phyloP scores from a whole-genome alignment of 2,329 filamentous ascomycete species.

The Purpureocillium takamizusanense region DNA sequence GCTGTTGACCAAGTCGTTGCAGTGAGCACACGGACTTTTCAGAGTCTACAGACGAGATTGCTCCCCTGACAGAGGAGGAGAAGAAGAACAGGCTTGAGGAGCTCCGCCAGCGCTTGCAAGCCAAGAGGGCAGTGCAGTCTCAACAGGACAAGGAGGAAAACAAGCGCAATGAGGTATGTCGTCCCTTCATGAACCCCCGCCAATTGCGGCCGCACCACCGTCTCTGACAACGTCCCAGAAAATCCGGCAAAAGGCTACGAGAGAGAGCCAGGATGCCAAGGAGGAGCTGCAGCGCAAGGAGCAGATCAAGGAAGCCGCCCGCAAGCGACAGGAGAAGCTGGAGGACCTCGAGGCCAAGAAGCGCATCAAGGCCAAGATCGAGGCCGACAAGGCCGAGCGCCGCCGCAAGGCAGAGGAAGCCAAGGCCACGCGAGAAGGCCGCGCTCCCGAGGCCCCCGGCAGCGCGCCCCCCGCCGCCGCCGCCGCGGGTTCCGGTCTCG shows the following conservation, averaged over 20 bases:
- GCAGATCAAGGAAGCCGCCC: conserved; percentile 81
- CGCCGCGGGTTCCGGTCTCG: conserved; percentile 14
- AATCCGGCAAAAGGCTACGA: conserved; percentile 79
- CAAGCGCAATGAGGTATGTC: conserved; percentile 73
- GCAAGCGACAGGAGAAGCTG: conserved; percentile 80
- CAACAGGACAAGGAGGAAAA: conserved; percentile 70
- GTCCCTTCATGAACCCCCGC: no score
- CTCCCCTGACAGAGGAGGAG: conserved; percentile 83
- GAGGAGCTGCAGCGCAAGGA: conserved; percentile 84
- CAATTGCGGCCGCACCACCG: no score
- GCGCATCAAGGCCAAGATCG: conserved; percentile 86
- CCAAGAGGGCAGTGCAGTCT: conserved; percentile 61
- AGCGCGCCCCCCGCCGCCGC: conserved; percentile 34
- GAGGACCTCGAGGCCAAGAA: conserved; percentile 81
- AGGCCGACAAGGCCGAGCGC: conserved; percentile 86
- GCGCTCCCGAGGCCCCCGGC: conserved; percentile 34
- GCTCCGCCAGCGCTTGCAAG: conserved; percentile 60
- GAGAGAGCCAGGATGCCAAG: conserved; percentile 80
- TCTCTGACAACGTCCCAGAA: conserved; percentile 27
- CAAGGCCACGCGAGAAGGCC: conserved; percentile 80
- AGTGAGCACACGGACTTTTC: conserved; percentile 83
- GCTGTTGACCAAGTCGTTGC: conserved; percentile 6
- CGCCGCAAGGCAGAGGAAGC: conserved; percentile 76
- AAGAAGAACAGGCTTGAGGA: conserved; percentile 74
- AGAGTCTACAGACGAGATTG: conserved; percentile 87